Base-by-base conservation (phyloP, 139 green algal species). In the Pleodorina starrii region DNA sequence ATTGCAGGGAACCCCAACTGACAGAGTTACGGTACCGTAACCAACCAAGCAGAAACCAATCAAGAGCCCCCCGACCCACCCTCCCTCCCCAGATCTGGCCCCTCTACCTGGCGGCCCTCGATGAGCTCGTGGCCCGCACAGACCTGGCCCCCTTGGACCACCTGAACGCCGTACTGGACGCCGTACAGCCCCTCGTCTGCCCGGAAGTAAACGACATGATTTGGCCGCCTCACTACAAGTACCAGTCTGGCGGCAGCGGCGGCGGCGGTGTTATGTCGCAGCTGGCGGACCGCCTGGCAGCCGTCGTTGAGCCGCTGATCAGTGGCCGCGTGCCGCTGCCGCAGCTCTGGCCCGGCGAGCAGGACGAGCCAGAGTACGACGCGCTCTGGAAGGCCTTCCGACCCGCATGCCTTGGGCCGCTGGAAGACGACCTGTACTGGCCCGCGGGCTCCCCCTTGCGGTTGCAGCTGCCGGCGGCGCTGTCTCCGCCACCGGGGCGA, bases 341-440 rank as follows among this genome's bases (percentile, higher is more conserved):
- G 42, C 23, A 9, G 29, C 32, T 10, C n/a, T 29, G 66, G 19
- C 40, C 21, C 40, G 72, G 16, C 42, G 66, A 74, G n/a, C n/a
- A n/a, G n/a, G n/a, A n/a, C n/a, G n/a, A n/a, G n/a, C n/a, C n/a
- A n/a, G n/a, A n/a, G n/a, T 42, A 44, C 66, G 10, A 29, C 5
- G 7, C 9, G 66, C 9, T 17, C 9, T 21, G 10, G 66, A 10
- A 59, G 40, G 16, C 3, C 72, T 27, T 21, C 11, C 17, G 72
- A 19, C 36, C 11, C 5, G 4, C 38, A 23, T 59, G 27, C 42
- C 23, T 14, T 12, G 40, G 1, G 42, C 4, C 21, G 14, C 72
- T 79, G 14, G 19, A 59, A 9, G 72, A 57, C 40, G 72, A 79
- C 72, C 42, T 79, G 72, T 79, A 59, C 72, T 57, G 40, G 72